Evolutionary conservation across 352 stramenopile genomes (phyloP).

Genomic region (Lagenidium sp.): DNA sequence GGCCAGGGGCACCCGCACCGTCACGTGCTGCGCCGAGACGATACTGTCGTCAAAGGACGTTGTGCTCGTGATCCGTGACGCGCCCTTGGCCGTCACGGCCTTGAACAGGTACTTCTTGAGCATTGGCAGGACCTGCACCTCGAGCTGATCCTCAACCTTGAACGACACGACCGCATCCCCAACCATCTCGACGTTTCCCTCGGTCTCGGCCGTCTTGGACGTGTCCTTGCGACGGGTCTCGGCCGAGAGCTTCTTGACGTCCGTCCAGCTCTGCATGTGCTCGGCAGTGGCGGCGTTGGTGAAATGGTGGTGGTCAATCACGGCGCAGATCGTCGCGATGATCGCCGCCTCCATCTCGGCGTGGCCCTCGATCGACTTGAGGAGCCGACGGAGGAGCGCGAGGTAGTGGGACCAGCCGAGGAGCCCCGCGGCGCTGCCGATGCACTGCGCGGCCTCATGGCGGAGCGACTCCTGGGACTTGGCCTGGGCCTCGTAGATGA

Average conservation of each 20-base stretch:
- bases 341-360: constrained; percentile 90
- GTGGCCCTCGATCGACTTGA: constrained; percentile 90
- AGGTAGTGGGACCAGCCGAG: constrained; percentile 97
- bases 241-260: constrained; percentile 4
- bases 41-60: constrained; percentile 40
- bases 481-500: constrained; percentile 92
- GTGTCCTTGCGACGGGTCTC: not conserved
- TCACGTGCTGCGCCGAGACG: constrained; percentile 34
- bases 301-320: constrained; percentile 97
- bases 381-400: constrained; percentile 81
- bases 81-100: constrained; percentile 77
- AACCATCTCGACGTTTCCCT: constrained; percentile 21
- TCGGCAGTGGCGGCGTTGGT: constrained; percentile 16
- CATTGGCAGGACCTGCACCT: constrained; percentile 76
- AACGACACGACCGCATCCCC: too few species aligned
- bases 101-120: constrained; percentile 83
- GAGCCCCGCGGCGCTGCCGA: constrained; percentile 86
- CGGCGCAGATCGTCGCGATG: constrained; percentile 87
- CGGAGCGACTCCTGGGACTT: constrained; percentile 91
- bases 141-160: constrained; percentile 77
- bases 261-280: constrained; percentile 10
- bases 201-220: constrained; percentile 7
- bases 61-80: constrained; percentile 17
- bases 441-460: constrained; percentile 89
- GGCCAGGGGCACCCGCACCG: constrained; percentile 89